phyloP scores from a whole-genome alignment of 2,329 filamentous ascomycete genomes.

The Paraphoma chrysanthemicola region DNA sequence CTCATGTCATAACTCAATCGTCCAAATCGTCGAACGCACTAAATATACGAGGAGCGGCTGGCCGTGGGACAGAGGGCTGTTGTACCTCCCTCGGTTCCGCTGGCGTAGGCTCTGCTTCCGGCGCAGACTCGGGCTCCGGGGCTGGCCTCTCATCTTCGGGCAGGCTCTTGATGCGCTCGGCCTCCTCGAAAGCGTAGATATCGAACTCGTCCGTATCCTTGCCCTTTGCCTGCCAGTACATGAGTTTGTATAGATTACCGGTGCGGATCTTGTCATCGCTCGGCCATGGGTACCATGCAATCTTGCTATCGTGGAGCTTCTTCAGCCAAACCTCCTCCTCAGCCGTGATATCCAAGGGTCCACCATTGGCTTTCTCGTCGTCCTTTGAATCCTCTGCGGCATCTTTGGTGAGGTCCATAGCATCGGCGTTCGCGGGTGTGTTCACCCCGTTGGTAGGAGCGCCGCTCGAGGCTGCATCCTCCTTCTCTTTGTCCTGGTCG shows the following conservation, averaged over 20 bases:
- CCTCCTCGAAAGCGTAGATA: constrained; percentile 29
- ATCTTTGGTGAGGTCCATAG: constrained; percentile 28
- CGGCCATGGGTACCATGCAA: constrained; percentile 77
- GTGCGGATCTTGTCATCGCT: constrained; percentile 71
- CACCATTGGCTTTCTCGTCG: constrained; percentile 13
- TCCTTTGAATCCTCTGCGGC: constrained; percentile 23
- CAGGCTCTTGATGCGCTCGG: constrained; percentile 12
- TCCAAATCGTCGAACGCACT: constrained; percentile 19
- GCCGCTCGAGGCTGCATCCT: constrained; percentile 26
- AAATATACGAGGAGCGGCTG: constrained; percentile 2
- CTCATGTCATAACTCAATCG: background rate
- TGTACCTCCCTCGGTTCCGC: background rate
- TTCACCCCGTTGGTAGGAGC: constrained; percentile 37
- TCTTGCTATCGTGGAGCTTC: constrained; percentile 36
- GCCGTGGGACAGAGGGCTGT: background rate
- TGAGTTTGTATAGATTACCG: constrained; percentile 64
- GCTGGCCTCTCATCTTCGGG: background rate
- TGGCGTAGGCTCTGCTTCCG: background rate
- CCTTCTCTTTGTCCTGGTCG: constrained; percentile 28
- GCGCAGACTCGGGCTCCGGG: background rate
- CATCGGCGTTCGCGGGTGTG: constrained; percentile 36
- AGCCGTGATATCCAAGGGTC: constrained; percentile 30
- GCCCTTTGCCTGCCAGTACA: constrained; percentile 29
- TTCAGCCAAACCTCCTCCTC: constrained; percentile 44
- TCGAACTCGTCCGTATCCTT: constrained; percentile 29